phyloP scores from a whole-genome alignment of 805 yeast species.

The Candida sithepensis region DNA sequence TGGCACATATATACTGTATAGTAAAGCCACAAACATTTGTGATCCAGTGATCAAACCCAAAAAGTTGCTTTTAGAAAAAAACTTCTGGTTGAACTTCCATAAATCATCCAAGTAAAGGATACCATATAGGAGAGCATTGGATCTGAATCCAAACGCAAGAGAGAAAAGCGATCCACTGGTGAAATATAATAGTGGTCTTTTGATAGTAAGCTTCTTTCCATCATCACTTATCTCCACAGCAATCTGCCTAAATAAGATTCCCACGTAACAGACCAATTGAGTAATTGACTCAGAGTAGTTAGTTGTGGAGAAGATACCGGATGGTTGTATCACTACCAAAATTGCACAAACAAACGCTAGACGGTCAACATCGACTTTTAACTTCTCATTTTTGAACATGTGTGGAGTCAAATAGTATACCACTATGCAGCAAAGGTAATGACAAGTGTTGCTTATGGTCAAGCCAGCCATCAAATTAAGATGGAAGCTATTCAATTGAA shows the following conservation, averaged over 20 bases:
- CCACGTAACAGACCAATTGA: constrained; percentile 55
- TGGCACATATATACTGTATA: constrained; percentile 48
- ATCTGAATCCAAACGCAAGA: constrained; percentile 59
- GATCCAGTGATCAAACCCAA: constrained; percentile 53
- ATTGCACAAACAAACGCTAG: constrained; percentile 21
- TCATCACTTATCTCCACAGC: constrained; percentile 8
- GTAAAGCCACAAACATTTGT: constrained; percentile 43
- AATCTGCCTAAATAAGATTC: constrained; percentile 47
- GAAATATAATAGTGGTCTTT: constrained; percentile 27
- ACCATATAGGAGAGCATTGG: constrained; percentile 77
- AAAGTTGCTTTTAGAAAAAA: constrained; percentile 14
- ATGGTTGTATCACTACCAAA: constrained; percentile 63
- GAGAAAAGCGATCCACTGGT: constrained; percentile 54
- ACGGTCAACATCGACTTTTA: not conserved
- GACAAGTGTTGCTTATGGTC: constrained; percentile 47
- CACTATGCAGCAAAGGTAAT: constrained; percentile 44
- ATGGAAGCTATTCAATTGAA: constrained; percentile 35
- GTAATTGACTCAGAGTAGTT: constrained; percentile 77
- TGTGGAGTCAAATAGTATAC: constrained; percentile 45
- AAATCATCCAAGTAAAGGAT: constrained; percentile 59
- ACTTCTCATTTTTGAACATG: constrained; percentile 9
- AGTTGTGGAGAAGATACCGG: constrained; percentile 71
- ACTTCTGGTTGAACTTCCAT: constrained; percentile 16
- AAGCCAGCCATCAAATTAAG: constrained; percentile 45
- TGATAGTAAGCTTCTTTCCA: constrained; percentile 1